These are phyloP conservation scores for Peziza echinospora DNA, from an alignment of 495 filamentous ascomycete genomes.

Conservation along the genomic window DNA sequence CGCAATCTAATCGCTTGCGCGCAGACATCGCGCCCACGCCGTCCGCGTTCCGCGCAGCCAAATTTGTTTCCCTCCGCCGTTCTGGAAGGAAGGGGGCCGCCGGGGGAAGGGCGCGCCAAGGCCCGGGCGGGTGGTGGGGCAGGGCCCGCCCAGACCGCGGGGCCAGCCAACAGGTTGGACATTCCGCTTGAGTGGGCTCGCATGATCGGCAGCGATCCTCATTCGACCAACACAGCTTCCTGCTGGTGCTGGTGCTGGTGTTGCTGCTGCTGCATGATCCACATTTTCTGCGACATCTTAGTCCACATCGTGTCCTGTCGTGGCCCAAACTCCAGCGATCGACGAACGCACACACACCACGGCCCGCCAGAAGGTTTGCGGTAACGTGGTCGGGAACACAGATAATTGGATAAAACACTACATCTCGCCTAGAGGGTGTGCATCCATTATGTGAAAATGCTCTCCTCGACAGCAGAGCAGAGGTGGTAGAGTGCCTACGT, in stretches of 20 bases:
- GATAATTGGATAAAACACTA: no score
- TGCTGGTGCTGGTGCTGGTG: neutral
- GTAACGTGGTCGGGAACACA: constrained; percentile 17
- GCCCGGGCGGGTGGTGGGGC: no score
- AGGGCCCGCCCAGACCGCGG: neutral
- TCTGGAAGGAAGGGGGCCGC: neutral
- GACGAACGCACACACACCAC: constrained; percentile 13
- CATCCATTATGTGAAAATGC: no score
- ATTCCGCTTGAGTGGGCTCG: neutral
- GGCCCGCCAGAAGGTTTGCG: constrained; percentile 17
- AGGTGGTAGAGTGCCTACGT: no score
- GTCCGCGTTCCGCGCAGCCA: no score
- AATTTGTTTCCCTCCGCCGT: no score
- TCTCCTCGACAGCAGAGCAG: no score
- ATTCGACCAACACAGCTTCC: neutral
- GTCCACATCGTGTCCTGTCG: no score
- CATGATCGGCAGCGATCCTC: neutral
- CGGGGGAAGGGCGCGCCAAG: neutral
- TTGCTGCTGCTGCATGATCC: neutral
- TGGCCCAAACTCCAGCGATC: constrained; percentile 11
- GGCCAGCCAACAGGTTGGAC: neutral
- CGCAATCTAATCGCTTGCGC: neutral
- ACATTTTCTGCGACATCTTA: neutral
- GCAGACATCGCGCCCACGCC: no score
- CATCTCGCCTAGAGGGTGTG: no score